Evolutionary conservation across 192 early-diverging fungal species (phyloP).

Genomic region (Rhizophagus sp.): DNA sequence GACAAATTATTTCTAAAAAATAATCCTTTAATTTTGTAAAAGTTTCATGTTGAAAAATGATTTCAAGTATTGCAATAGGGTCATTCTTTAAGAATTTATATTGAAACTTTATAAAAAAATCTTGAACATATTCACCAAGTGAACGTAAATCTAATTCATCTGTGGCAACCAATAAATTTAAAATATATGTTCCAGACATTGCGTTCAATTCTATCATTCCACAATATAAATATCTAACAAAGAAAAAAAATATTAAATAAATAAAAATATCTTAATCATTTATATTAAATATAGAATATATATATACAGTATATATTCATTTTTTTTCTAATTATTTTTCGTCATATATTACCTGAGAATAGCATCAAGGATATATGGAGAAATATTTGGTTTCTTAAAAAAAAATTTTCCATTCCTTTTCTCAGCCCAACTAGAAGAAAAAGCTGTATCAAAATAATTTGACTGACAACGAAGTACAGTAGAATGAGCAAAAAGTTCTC

Average conservation of each 20-base stretch:
- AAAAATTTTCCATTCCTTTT: not conserved
- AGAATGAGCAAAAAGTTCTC: not conserved
- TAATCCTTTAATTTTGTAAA: not conserved
- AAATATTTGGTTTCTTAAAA: slow-evolving; percentile 11
- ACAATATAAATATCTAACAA: not conserved
- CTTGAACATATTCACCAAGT: not conserved
- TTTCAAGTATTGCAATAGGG: not conserved
- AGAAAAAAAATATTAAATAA: too few species aligned
- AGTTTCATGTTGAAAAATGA: not conserved
- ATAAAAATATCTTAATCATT: too few species aligned
- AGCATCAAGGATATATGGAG: not conserved
- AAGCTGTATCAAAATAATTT: not conserved
- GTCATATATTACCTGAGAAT: not conserved
- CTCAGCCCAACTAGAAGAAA: not conserved
- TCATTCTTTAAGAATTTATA: not conserved
- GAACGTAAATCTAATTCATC: not conserved
- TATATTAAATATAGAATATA: not conserved
- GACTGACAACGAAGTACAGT: not conserved
- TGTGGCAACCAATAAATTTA: not conserved
- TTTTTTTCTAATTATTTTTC: too few species aligned
- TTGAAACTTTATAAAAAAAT: not conserved
- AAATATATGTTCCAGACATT: not conserved
- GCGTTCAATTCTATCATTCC: not conserved
- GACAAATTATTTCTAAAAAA: not conserved
- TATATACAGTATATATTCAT: too few species aligned